Evolutionary conservation across 1,284 basidiomycete species (phyloP).

Genomic region (Tausonia pullulans): DNA sequence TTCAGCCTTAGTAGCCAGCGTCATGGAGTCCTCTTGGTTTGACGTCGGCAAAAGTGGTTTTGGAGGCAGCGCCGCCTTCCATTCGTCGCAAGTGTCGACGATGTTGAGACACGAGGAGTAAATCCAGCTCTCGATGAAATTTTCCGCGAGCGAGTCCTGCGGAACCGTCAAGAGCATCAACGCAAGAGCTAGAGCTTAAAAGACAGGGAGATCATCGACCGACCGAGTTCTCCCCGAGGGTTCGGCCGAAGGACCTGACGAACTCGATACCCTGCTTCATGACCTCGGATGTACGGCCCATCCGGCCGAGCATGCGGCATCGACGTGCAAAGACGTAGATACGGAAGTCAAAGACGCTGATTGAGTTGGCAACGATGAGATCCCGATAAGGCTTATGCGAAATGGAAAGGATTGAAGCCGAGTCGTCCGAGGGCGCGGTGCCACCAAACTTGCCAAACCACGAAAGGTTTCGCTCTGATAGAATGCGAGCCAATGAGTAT

Average conservation of each 20-base stretch:
- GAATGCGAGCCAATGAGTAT: not conserved
- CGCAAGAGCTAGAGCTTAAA: not conserved
- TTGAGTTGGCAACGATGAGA: conserved; percentile 76
- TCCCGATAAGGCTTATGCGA: conserved; percentile 77
- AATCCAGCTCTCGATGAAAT: conserved; percentile 87
- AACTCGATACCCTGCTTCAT: conserved; percentile 57
- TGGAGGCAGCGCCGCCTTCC: conserved; percentile 42
- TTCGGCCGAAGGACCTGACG: conserved; percentile 66
- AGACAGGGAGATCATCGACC: conserved; percentile 13
- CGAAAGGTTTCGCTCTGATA: conserved; percentile 67
- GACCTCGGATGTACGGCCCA: conserved; percentile 57
- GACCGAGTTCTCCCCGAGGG: conserved; percentile 33
- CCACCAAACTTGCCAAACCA: conserved; percentile 81
- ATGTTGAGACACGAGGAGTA: conserved; percentile 82
- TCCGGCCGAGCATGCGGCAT: conserved; percentile 60
- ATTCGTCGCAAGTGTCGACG: conserved; percentile 69
- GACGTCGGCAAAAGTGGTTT: conserved; percentile 47
- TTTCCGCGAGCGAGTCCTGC: conserved; percentile 56
- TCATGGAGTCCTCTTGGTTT: conserved; percentile 24
- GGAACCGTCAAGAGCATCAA: not conserved
- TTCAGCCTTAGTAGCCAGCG: conserved; percentile 52
- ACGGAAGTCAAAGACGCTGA: conserved; percentile 88
- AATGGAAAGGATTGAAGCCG: conserved; percentile 63
- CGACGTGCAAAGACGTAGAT: conserved; percentile 84
- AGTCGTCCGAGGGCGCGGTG: conserved; percentile 58